Evolutionary conservation across 768 basidiomycete genomes (phyloP).

Genomic region (Panus rudis): DNA sequence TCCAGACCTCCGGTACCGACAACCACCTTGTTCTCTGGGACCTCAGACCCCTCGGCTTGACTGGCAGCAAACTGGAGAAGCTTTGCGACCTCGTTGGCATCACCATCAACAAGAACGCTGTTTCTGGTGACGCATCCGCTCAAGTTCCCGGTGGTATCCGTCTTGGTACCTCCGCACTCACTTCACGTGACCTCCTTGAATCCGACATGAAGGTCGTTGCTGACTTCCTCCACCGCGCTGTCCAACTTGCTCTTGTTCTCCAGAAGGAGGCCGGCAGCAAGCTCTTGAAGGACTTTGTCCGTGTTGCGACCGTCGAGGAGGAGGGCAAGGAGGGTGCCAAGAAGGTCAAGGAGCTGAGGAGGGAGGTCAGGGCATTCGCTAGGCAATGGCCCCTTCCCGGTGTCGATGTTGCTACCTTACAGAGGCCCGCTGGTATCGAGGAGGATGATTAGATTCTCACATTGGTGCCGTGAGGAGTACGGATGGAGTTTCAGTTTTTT

Average conservation of each 20-base stretch:
- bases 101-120: slow-evolving; percentile 97
- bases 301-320: slow-evolving; percentile 60
- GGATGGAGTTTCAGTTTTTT: not conserved
- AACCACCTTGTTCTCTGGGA: slow-evolving; percentile 99
- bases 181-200: slow-evolving; percentile 90
- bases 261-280: slow-evolving; percentile 96
- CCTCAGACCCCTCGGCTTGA: slow-evolving; percentile 86
- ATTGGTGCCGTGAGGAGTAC: not conserved
- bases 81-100: slow-evolving; percentile 95
- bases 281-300: slow-evolving; percentile 92
- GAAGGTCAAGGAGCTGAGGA: slow-evolving; percentile 64
- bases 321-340: slow-evolving; percentile 67
- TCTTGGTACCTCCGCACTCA: slow-evolving; percentile 89
- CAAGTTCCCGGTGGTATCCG: slow-evolving; percentile 97
- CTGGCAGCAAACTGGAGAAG: slow-evolving; percentile 99
- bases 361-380: slow-evolving; percentile 80
- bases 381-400: slow-evolving; percentile 91
- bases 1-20: slow-evolving; percentile 95
- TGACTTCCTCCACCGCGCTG: slow-evolving; percentile 86
- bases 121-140: slow-evolving; percentile 93
- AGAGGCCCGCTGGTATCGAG: slow-evolving; percentile 55
- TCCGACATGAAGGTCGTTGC: slow-evolving; percentile 83
- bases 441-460: slow-evolving; percentile 32
- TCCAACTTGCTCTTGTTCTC: slow-evolving; percentile 81
- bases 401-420: slow-evolving; percentile 43